These are phyloP conservation scores for Boletales sp. DNA, from an alignment of 768 basidiomycete genomes.

Conservation along the genomic window DNA sequence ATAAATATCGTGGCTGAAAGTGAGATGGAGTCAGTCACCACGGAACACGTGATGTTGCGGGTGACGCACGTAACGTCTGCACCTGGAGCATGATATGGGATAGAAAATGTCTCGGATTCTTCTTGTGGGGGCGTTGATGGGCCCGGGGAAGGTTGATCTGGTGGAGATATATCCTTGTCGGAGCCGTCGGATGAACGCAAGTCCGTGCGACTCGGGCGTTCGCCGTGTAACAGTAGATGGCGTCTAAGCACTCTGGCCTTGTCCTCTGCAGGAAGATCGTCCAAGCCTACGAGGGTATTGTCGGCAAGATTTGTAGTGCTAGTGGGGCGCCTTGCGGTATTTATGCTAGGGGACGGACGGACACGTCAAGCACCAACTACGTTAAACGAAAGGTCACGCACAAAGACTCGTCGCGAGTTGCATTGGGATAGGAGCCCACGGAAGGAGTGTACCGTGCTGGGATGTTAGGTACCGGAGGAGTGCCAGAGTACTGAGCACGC, in stretches of 20 bases:
- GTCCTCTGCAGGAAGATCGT: conserved; percentile 73
- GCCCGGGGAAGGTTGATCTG: conserved; percentile 18
- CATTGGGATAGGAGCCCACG: conserved; percentile 10
- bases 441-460: conserved; percentile 58
- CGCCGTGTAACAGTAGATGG: conserved; percentile 76
- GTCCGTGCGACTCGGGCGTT: conserved; percentile 35
- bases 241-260: conserved; percentile 77
- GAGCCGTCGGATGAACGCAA: conserved; percentile 20
- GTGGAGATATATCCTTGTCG: conserved; percentile 18
- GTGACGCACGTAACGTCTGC: conserved; percentile 87
- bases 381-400: background rate
- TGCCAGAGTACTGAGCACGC: conserved; percentile 63
- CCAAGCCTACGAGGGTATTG: conserved; percentile 38
- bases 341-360: conserved; percentile 33
- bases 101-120: conserved; percentile 73
- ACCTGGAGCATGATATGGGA: conserved; percentile 82
- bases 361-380: conserved; percentile 8
- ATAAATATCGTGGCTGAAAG: conserved; percentile 81
- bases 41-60: conserved; percentile 4
- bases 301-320: conserved; percentile 24
- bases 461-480: conserved; percentile 48
- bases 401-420: conserved; percentile 9
- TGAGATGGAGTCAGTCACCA: conserved; percentile 10
- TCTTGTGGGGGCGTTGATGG: conserved; percentile 35
- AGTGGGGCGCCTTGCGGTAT: conserved; percentile 35